Conservation (phyloP, 2,329 filamentous ascomycete species). For the Colletotrichum siamense region DNA sequence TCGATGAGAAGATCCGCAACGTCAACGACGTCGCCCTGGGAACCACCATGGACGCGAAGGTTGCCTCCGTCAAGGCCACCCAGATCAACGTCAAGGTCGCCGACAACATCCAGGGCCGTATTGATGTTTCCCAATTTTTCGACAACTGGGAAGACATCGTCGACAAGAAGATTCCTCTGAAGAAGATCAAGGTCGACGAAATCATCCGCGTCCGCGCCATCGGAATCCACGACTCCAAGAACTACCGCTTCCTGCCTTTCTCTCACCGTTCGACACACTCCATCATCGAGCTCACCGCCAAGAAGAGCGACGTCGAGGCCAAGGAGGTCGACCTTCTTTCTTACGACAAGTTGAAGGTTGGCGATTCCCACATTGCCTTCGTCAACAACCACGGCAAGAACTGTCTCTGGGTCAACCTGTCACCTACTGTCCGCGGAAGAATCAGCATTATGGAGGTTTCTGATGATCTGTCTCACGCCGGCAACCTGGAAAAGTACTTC, state of each 20-base stretch:
- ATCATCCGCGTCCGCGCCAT: constrained; percentile 78
- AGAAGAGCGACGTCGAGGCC: constrained; percentile 67
- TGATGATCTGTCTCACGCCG: constrained; percentile 81
- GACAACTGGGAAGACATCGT: constrained; percentile 87
- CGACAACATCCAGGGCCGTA: constrained; percentile 88
- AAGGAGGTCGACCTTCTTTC: constrained; percentile 59
- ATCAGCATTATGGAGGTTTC: constrained; percentile 84
- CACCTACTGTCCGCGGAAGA: constrained; percentile 85
- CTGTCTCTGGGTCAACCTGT: constrained; percentile 88
- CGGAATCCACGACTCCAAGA: constrained; percentile 87
- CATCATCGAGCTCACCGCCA: constrained; percentile 87
- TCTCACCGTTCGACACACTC: constrained; percentile 83
- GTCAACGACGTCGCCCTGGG: constrained; percentile 79
- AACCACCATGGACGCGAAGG: constrained; percentile 74
- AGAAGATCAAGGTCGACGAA: constrained; percentile 74
- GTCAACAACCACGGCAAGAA: constrained; percentile 87
- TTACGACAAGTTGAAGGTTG: constrained; percentile 74
- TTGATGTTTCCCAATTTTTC: constrained; percentile 91
- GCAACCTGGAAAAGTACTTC: constrained; percentile 79
- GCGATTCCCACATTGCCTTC: constrained; percentile 78
- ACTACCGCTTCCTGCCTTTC: constrained; percentile 90
- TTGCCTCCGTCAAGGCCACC: constrained; percentile 86
- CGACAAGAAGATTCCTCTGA: constrained; percentile 81
- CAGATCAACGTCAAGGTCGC: constrained; percentile 91
- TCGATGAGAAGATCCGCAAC: constrained; percentile 68